Conservation (phyloP, 495 filamentous ascomycete species). For the Pyrenula aspistea region DNA sequence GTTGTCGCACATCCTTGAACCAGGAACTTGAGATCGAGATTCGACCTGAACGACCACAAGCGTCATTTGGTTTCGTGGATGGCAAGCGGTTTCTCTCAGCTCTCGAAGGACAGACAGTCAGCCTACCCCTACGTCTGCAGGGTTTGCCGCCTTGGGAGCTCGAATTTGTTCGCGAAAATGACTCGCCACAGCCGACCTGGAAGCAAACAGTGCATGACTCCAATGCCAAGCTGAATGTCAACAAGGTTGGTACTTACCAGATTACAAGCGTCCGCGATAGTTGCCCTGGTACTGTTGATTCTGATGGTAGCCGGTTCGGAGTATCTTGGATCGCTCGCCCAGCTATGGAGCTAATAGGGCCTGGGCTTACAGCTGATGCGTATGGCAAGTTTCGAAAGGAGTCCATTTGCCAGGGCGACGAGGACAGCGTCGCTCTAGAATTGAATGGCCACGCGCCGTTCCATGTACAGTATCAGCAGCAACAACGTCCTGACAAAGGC, state of each 20-base stretch:
- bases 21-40: constrained; percentile 75
- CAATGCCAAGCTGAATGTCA: constrained; percentile 61
- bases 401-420: constrained; percentile 89
- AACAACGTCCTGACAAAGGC: constrained; percentile 50
- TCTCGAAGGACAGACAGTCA: constrained; percentile 59
- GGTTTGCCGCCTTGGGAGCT: constrained; percentile 76
- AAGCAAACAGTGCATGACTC: constrained; percentile 17
- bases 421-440: constrained; percentile 70
- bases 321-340: constrained; percentile 78
- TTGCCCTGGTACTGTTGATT: constrained; percentile 71
- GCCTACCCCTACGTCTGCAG: constrained; percentile 70
- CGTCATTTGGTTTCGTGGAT: constrained; percentile 70
- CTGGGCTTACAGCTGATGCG: constrained; percentile 34
- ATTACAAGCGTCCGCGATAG: constrained; percentile 66
- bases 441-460: constrained; percentile 78
- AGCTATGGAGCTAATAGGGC: constrained; percentile 44
- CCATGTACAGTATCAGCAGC: constrained; percentile 67
- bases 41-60: constrained; percentile 73
- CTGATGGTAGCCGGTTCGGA: constrained; percentile 57
- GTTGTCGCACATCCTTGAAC: constrained; percentile 73
- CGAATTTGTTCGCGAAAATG: constrained; percentile 53
- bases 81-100: constrained; percentile 58
- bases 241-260: constrained; percentile 59
- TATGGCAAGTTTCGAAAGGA: constrained; percentile 47
- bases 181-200: constrained; percentile 20